Evolutionary conservation across 164 flowering plant species (phyloP), one percentile per base, ranked within the genome.

Genomic region (Buxus sempervirens): DNA sequence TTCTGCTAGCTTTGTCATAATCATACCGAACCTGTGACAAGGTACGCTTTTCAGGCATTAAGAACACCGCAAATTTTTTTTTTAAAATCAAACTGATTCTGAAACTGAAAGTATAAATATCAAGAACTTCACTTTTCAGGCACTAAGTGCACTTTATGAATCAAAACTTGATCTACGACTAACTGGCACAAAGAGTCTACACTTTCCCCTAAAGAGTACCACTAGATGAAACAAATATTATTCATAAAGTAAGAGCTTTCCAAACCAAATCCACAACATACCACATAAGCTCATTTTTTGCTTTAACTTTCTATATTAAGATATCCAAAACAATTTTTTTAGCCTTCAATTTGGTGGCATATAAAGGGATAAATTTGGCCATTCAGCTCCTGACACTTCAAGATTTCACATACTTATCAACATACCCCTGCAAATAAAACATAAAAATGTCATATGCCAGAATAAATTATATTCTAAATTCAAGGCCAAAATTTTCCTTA

Each of bases 381-480:
- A 53, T 63, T 66, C 38, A 28, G 66, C 68, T 51, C 49, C 55
- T 41, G 60, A 49, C 68, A 63, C 64, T 77, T 84, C 81, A 84
- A 74, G 83, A 70, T 79, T 88, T 89, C 54, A 81, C 80, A 77
- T 88, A 82, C 73, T 81, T 90, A 6, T 76, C 82, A 58, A 86
- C 80, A 79, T 91, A 91, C 64, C 79, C 98, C 97, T 93, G 98
- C 87, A 86, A 72, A 62, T 75, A 68, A 57, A 71, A 53, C 54
- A 62, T 60, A 42, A 7, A 38, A 19, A 62, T 28, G 69, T 66
- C 62, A 72, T 42, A 72, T 60, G 53, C 54, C 13, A 20, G 53
- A 41, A 53, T 20, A 23, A 20, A 58, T 13, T 9, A 51, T 15
- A 49, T 56, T 13, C 58, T n/a, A 60, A 64, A 22, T 53, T 59